phyloP scores from a whole-genome alignment of 495 filamentous ascomycete species.

The Penicillium tannophilum region DNA sequence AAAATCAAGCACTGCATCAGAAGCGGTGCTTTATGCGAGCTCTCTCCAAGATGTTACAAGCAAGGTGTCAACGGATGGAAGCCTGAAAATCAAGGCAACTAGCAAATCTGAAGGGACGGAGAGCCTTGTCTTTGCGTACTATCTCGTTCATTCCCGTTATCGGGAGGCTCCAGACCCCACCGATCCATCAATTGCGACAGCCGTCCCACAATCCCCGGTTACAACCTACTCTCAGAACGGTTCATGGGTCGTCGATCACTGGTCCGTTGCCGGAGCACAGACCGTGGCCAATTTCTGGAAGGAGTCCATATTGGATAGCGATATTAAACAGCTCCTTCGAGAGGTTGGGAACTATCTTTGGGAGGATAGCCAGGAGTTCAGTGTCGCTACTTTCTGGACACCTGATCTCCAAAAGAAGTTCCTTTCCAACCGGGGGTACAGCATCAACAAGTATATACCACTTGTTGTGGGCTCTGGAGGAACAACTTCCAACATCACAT shows the following conservation, averaged over 20 bases:
- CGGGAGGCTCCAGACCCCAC: constrained; percentile 1
- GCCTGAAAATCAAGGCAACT: not conserved
- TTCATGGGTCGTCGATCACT: constrained; percentile 54
- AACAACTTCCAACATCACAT: not conserved
- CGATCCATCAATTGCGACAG: not conserved
- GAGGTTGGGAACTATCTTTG: constrained; percentile 49
- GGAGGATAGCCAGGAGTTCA: constrained; percentile 55
- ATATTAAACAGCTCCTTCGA: constrained; percentile 32
- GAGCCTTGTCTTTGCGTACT: constrained; percentile 1
- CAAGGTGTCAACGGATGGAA: constrained; percentile 3
- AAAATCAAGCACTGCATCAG: constrained; percentile 18
- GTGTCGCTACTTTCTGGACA: constrained; percentile 45
- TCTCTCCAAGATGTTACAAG: constrained; percentile 1
- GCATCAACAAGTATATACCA: constrained; percentile 3
- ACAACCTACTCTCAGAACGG: constrained; percentile 43
- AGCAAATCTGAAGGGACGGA: not conserved
- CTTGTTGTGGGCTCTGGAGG: constrained; percentile 1
- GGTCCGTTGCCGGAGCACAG: constrained; percentile 43
- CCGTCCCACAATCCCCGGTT: constrained; percentile 4
- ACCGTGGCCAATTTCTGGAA: constrained; percentile 49
- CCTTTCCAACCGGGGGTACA: constrained; percentile 34
- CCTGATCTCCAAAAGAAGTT: constrained; percentile 44
- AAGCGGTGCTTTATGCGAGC: not conserved
- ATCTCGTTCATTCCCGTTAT: constrained; percentile 1
- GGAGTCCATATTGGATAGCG: constrained; percentile 39